Percentiles rank a stretch among this genome's conserved stretches.
These are phyloP conservation scores for Colletotrichum caudatum DNA, from an alignment of 2,329 filamentous ascomycete genomes.

Conservation along the genomic window DNA sequence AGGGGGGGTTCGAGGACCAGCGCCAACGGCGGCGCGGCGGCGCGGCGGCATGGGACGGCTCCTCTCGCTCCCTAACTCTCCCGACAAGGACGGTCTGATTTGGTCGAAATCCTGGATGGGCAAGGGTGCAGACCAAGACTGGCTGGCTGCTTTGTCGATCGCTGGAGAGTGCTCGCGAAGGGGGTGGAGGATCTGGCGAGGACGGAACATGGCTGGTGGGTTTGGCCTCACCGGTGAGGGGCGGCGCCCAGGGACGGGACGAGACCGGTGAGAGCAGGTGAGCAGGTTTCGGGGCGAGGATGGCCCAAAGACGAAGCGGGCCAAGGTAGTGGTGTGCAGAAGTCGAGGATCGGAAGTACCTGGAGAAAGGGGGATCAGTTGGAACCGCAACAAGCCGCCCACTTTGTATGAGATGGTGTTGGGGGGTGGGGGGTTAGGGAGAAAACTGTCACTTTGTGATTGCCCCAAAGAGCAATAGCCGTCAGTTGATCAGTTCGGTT, in stretches of 20 bases:
- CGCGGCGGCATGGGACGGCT: constrained; percentile 37
- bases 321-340: constrained; percentile 1
- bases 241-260: constrained; percentile 38
- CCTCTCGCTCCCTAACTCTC: constrained; percentile 35
- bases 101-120: neutral
- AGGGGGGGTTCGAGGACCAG: neutral
- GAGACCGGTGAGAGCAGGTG: constrained; percentile 39
- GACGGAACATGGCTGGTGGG: constrained; percentile 30
- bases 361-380: constrained; percentile 1
- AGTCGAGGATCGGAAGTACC: constrained; percentile 4
- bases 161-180: constrained; percentile 20
- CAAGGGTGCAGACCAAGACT: neutral
- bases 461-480: neutral
- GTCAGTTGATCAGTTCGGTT: constrained; percentile 21
- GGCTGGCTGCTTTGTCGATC: neutral
- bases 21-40: constrained; percentile 7
- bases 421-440: constrained; percentile 7
- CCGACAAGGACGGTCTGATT: constrained; percentile 15
- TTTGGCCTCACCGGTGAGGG: constrained; percentile 39
- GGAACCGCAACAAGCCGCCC: constrained; percentile 25
- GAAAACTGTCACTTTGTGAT: constrained; percentile 37
- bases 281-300: constrained; percentile 11
- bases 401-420: neutral
- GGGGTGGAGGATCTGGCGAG: neutral
- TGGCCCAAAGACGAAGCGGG: neutral